Conservation (phyloP, 2,329 filamentous ascomycete genomes). For the Ophiostoma himal-ulmi region DNA sequence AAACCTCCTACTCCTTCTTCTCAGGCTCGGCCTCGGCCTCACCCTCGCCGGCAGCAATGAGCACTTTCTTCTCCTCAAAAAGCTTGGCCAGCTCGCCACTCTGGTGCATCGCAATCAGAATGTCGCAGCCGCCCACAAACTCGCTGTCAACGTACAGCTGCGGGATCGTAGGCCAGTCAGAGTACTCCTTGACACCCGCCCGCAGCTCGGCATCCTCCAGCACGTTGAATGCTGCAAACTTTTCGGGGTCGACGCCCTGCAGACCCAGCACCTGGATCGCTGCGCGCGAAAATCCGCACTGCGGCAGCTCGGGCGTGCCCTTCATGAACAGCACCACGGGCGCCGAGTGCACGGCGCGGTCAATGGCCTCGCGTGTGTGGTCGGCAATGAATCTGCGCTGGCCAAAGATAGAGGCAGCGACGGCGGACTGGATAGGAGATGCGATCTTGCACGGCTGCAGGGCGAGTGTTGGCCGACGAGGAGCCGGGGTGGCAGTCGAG, state of each 20-base stretch:
- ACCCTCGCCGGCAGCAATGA: conserved; percentile 53
- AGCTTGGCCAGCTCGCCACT: conserved; percentile 88
- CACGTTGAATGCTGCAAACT: conserved; percentile 98
- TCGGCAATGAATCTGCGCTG: conserved; percentile 52
- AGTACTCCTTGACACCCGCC: conserved; percentile 95
- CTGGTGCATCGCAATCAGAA: conserved; percentile 94
- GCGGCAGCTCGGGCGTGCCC: conserved; percentile 73
- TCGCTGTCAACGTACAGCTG: conserved; percentile 94
- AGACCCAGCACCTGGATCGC: conserved; percentile 91
- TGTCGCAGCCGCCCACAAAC: conserved; percentile 96
- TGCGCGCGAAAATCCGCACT: conserved; percentile 85
- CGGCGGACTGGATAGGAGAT: not conserved
- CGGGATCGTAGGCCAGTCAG: conserved; percentile 97
- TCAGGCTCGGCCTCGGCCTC: conserved; percentile 31
- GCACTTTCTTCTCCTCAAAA: conserved; percentile 84
- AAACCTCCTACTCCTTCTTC: conserved; percentile 27
- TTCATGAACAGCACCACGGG: conserved; percentile 97
- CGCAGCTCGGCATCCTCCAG: conserved; percentile 85
- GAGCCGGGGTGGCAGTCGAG: conserved; percentile 12
- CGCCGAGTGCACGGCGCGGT: conserved; percentile 78
- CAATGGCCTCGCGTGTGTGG: conserved; percentile 75
- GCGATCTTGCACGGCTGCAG: not conserved
- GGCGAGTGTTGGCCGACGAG: not conserved
- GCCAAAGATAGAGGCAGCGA: not conserved
- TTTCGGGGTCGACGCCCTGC: conserved; percentile 89